Evolutionary conservation across 1,284 basidiomycete genomes (phyloP).

Genomic region (Cryptococcus amylolentus): DNA sequence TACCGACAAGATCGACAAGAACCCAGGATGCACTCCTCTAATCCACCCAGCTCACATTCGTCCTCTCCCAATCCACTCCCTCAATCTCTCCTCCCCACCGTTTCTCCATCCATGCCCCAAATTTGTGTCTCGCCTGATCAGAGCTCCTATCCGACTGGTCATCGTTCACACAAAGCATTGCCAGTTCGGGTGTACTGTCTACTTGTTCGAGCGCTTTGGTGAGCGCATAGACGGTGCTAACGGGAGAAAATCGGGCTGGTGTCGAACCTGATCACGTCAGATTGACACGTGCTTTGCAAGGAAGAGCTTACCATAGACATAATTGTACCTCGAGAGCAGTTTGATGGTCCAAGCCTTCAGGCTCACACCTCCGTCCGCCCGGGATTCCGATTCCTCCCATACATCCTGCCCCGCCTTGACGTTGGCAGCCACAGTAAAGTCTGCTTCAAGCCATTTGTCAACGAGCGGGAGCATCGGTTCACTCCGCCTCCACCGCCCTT

Average conservation of each 20-base stretch:
- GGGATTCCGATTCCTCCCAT: constrained; percentile 22
- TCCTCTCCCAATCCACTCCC: constrained; percentile 22
- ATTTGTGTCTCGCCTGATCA: constrained; percentile 1
- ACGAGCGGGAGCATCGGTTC: constrained; percentile 32
- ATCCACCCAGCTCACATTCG: constrained; percentile 5
- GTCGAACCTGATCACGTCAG: constrained; percentile 15
- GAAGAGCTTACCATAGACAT: constrained; percentile 30
- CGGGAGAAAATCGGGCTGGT: constrained; percentile 25
- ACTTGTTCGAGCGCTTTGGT: constrained; percentile 10
- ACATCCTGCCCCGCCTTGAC: constrained; percentile 34
- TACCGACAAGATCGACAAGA: background rate
- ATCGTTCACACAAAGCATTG: constrained; percentile 40
- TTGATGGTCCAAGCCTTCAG: constrained; percentile 38
- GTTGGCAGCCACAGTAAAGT: constrained; percentile 23
- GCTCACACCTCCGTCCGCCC: constrained; percentile 21
- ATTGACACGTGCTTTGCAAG: background rate
- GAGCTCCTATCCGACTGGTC: constrained; percentile 29
- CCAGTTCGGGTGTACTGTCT: constrained; percentile 13
- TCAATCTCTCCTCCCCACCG: constrained; percentile 16
- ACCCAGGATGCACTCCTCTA: background rate
- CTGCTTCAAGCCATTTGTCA: constrained; percentile 21
- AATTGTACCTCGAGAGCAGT: constrained; percentile 40
- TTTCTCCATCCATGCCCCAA: constrained; percentile 24
- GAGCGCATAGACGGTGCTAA: constrained; percentile 21
- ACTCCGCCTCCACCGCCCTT: constrained; percentile 7